Conservation (phyloP, 140 eudicot genomes). For the Senecio squalidus region DNA sequence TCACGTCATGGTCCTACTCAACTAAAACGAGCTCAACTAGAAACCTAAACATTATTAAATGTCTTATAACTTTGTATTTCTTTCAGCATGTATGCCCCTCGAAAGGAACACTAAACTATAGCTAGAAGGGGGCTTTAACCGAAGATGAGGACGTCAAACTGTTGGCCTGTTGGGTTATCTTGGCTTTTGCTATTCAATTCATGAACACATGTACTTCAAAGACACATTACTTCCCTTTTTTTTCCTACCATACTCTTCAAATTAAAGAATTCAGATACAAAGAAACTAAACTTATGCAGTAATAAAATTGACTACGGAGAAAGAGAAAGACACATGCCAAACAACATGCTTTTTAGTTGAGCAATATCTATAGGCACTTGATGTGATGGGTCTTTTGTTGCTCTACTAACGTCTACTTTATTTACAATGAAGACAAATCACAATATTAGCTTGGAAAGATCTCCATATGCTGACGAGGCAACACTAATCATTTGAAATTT, state of each 20-base stretch:
- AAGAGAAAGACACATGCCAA: constrained; percentile 8
- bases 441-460: not conserved
- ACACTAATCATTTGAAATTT: not conserved
- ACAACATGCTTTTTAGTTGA: constrained; percentile 7
- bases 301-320: not conserved
- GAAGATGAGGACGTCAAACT: no score
- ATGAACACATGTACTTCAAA: no score
- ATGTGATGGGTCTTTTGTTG: not conserved
- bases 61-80: not conserved
- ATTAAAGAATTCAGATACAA: no score
- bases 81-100: not conserved
- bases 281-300: no score
- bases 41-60: not conserved
- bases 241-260: no score
- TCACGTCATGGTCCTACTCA: not conserved
- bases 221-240: no score
- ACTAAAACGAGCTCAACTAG: constrained; percentile 7
- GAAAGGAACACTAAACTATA: no score
- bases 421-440: not conserved
- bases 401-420: not conserved
- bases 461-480: constrained; percentile 9
- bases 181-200: no score
- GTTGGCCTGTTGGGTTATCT: no score
- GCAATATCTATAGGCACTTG: not conserved
- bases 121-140: no score